Evolutionary conservation across 306 rosid genomes (phyloP).

Genomic region (Alnus glutinosa): DNA sequence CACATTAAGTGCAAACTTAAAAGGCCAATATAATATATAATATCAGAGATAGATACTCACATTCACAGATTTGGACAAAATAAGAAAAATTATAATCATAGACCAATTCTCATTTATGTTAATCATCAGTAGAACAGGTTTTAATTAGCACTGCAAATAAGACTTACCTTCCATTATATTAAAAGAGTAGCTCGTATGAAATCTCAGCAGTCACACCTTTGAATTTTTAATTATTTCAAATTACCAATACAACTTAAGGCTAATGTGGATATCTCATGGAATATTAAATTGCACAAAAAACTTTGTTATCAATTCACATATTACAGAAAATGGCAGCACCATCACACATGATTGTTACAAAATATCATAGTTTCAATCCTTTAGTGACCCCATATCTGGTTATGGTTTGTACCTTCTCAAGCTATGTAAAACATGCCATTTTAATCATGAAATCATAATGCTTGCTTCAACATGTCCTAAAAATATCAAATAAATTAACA

Average conservation of each 20-base stretch:
- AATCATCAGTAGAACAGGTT: neutral
- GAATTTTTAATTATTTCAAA: neutral
- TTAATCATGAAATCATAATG: neutral
- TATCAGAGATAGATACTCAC: neutral
- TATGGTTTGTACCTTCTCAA: neutral
- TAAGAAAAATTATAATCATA: neutral
- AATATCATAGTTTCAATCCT: conserved; percentile 5
- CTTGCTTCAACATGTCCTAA: neutral
- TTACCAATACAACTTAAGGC: neutral
- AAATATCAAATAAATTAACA: neutral
- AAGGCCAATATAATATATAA: neutral
- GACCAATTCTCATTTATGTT: neutral
- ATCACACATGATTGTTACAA: neutral
- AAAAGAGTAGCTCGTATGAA: neutral
- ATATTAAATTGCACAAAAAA: neutral
- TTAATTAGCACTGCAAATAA: neutral
- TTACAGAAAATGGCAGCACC: conserved; percentile 4
- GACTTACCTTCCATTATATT: neutral
- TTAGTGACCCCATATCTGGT: conserved; percentile 3
- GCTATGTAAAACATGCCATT: neutral
- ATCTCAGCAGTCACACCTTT: neutral
- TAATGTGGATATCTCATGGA: conserved; percentile 5
- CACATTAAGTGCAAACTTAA: conserved; percentile 16
- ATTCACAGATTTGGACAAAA: neutral
- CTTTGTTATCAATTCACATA: neutral